Base-by-base conservation (phyloP, 108 stramenopile species). In the Discostella stelligeroides region DNA sequence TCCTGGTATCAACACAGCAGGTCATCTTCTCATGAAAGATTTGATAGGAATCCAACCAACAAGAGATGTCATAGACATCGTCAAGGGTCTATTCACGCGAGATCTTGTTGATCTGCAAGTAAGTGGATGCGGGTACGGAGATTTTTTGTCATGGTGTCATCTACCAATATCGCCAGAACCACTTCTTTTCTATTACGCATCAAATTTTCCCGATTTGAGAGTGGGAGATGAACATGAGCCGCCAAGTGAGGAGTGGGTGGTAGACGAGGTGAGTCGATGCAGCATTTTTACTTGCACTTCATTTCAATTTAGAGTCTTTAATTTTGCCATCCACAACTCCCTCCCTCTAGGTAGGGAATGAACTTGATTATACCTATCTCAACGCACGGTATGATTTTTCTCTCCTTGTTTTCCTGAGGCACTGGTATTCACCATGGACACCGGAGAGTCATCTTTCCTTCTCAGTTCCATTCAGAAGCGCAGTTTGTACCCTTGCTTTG, bases 101-200 rank as follows among this genome's bases (percentile, higher is more conserved):
- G 78, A 86, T 70, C 72, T 84, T 17, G 86, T 83, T n/a, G 73
- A 83, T 68, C 49, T 86, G 23, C 42, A 79, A 11, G 43, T 61
- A 1, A 58, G 81, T 18, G 73, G 83, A 20, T 68, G 65, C 60
- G 86, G 86, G 14, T 86, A 82, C 59, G 81, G 83, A 9, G 86
- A 86, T 47, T 86, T 78, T 71, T 41, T 84, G 1, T 66, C 56
- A 11, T 82, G 80, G 84, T 73, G 66, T 47, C 15, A 68, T 50
- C 61, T 76, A 10, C 70, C 51, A 17, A 48, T 84, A 14, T 49
- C 39, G 39, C 57, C 75, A 21, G 45, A 67, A 41, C 84, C 80
- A 7, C 29, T 78, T 14, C 29, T 84, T 8, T 83, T 70, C 37
- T 56, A 67, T 46, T 68, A 58, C 34, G 28, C 37, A 15, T 62